These are phyloP conservation scores for Salvia rosmarinus DNA, from an alignment of 257 asterid genomes.

Conservation along the genomic window DNA sequence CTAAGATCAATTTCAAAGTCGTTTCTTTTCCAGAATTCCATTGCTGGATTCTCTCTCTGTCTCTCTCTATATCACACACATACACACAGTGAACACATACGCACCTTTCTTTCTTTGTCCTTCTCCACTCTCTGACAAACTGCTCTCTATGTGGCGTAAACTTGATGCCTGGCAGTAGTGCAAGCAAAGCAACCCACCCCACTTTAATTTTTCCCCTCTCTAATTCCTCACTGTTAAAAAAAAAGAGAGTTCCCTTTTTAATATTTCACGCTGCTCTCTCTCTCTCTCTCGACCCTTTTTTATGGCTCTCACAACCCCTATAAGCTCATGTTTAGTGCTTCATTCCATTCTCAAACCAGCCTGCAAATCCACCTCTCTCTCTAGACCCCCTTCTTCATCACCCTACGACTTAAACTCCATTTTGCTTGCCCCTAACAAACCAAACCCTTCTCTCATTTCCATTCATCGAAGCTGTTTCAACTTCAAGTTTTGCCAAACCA, in stretches of 20 bases:
- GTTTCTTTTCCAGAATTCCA: slow-evolving; percentile 19
- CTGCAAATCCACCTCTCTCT: slow-evolving; percentile 39
- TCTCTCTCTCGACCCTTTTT: slow-evolving; percentile 32
- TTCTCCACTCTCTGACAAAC: slow-evolving; percentile 62
- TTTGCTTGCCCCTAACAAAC: slow-evolving; percentile 28
- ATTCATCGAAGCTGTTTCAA: slow-evolving; percentile 18
- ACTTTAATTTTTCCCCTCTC: slow-evolving; percentile 39
- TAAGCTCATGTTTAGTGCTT: slow-evolving; percentile 75
- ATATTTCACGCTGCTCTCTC: slow-evolving; percentile 28
- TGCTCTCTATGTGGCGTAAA: slow-evolving; percentile 73
- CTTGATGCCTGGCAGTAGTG: slow-evolving; percentile 85
- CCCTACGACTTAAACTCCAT: slow-evolving; percentile 11
- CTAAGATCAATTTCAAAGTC: slow-evolving; percentile 20
- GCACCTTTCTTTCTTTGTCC: slow-evolving; percentile 33
- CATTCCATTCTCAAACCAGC: slow-evolving; percentile 67
- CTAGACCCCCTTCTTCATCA: not conserved
- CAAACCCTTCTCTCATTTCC: slow-evolving; percentile 14
- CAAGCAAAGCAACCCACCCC: slow-evolving; percentile 83
- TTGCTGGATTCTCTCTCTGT: slow-evolving; percentile 20
- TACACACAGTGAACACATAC: slow-evolving; percentile 18
- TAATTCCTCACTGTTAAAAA: slow-evolving; percentile 27
- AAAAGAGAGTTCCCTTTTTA: not conserved
- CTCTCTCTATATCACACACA: slow-evolving; percentile 30
- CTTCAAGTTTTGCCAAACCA: slow-evolving; percentile 22
- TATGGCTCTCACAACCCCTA: slow-evolving; percentile 53